Percentiles rank a stretch among this genome's conserved stretches.
Evolutionary conservation across 2,329 filamentous ascomycete species (phyloP).

Genomic region (Paradendryphiella salina): DNA sequence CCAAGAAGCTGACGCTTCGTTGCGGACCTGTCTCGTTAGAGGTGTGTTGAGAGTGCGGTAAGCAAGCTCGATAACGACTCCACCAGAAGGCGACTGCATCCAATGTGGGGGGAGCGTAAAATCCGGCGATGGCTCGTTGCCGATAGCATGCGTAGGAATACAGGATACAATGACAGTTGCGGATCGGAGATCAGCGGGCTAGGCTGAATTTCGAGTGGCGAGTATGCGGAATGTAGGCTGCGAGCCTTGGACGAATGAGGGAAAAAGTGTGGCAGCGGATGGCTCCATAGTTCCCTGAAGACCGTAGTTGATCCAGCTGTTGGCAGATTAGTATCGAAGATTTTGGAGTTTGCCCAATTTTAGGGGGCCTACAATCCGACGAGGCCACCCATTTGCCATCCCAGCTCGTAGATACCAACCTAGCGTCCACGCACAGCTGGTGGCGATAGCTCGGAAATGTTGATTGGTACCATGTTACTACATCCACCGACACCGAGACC

Average conservation of each 20-base stretch:
- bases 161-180: conserved; percentile 77
- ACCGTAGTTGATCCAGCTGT: conserved; percentile 50
- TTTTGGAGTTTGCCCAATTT: conserved; percentile 40
- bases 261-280: conserved; percentile 30
- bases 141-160: conserved; percentile 70
- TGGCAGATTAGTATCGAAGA: conserved; percentile 41
- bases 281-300: conserved; percentile 51
- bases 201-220: conserved; percentile 59
- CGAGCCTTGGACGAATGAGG: conserved; percentile 31
- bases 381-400: conserved; percentile 54
- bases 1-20: conserved; percentile 66
- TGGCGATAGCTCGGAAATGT: conserved; percentile 62
- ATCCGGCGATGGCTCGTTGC: conserved; percentile 65
- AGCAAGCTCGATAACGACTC: conserved; percentile 73
- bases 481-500: conserved; percentile 61
- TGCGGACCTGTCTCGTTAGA: conserved; percentile 67
- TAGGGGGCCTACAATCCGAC: conserved; percentile 36
- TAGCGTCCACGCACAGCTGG: conserved; percentile 62
- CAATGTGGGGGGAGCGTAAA: conserved; percentile 70
- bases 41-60: conserved; percentile 75
- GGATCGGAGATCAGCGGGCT: conserved; percentile 64
- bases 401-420: conserved; percentile 55
- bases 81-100: conserved; percentile 72
- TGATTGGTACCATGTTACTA: conserved; percentile 63
- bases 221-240: conserved; percentile 61